Conservation (phyloP, 176 grass and related monocot genomes). For the Cenchrus americanus region DNA sequence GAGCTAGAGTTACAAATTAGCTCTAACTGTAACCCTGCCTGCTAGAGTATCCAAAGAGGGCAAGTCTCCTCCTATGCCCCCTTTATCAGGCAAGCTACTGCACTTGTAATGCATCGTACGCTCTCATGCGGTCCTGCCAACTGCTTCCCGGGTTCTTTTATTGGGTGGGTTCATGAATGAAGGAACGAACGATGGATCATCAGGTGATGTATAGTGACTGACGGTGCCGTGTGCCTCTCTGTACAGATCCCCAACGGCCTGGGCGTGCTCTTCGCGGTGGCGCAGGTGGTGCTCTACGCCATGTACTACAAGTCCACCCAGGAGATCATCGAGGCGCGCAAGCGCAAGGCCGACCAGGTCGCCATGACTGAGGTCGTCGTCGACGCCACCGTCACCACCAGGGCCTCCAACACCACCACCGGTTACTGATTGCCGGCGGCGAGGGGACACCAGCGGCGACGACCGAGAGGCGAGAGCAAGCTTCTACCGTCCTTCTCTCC, state of each 20-base stretch:
- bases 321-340: slow-evolving; percentile 64
- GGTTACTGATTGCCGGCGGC: slow-evolving; percentile 9
- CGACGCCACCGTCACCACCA: slow-evolving; percentile 39
- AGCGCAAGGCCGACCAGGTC: slow-evolving; percentile 65
- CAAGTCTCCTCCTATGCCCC: not conserved
- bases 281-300: slow-evolving; percentile 77
- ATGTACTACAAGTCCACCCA: slow-evolving; percentile 93
- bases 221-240: too few species aligned
- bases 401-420: not conserved
- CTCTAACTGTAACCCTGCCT: too few species aligned
- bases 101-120: too few species aligned
- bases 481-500: not conserved
- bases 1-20: too few species aligned
- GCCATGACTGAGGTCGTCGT: slow-evolving; percentile 72
- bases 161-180: too few species aligned
- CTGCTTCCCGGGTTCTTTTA: too few species aligned
- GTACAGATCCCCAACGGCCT: slow-evolving; percentile 85
- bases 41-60: too few species aligned
- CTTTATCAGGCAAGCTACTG: not conserved
- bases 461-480: not conserved
- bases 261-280: slow-evolving; percentile 68
- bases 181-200: too few species aligned
- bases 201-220: too few species aligned
- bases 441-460: not conserved
- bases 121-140: too few species aligned